These are phyloP conservation scores for Lyophyllum atratum DNA, from an alignment of 768 basidiomycete genomes.

Conservation along the genomic window DNA sequence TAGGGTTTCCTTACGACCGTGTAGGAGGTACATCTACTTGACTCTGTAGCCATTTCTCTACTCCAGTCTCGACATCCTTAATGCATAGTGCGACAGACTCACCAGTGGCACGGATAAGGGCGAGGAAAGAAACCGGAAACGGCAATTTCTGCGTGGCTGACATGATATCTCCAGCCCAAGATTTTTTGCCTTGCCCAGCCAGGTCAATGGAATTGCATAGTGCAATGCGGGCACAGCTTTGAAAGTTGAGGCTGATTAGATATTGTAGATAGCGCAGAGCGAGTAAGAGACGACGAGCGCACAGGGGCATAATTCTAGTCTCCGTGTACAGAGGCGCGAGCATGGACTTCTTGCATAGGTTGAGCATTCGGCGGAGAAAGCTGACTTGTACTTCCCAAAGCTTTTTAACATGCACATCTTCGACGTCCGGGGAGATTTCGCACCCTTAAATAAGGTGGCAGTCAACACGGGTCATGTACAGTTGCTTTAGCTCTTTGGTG, in stretches of 20 bases:
- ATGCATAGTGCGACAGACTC: too few species aligned
- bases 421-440: slow-evolving; percentile 19
- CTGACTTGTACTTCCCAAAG: slow-evolving; percentile 18
- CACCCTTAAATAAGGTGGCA: slow-evolving; percentile 25
- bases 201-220: not conserved
- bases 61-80: too few species aligned
- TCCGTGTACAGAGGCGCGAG: not conserved
- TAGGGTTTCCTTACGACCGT: not conserved
- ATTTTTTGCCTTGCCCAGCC: not conserved
- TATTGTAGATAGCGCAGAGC: not conserved
- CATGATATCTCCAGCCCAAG: not conserved
- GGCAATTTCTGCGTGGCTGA: not conserved
- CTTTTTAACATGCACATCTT: slow-evolving; percentile 1
- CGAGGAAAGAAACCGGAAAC: too few species aligned
- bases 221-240: not conserved
- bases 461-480: slow-evolving; percentile 24
- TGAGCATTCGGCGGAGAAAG: slow-evolving; percentile 24
- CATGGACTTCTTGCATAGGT: slow-evolving; percentile 7
- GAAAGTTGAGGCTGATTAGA: not conserved
- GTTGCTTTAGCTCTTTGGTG: slow-evolving; percentile 15
- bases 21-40: not conserved
- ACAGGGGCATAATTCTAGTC: not conserved
- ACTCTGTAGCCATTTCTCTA: not conserved
- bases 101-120: too few species aligned
- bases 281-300: not conserved